Base-by-base conservation (phyloP, 2,329 filamentous ascomycete genomes). In the Fusarium zealandicum region DNA sequence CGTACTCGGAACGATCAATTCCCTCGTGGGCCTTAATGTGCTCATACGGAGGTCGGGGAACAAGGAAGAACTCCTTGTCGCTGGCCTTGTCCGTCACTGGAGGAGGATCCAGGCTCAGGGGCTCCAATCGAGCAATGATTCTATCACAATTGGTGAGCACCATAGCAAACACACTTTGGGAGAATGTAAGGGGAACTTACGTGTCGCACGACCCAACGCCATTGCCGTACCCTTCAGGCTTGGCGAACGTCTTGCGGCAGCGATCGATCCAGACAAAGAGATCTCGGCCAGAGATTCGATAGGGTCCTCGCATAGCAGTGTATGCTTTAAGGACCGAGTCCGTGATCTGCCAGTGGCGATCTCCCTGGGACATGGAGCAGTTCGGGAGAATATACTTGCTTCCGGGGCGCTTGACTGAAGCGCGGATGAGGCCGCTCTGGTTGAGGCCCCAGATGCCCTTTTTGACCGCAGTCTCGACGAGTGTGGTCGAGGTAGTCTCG, bases 271-370 rank as follows among this genome's bases (percentile, higher is more conserved):
- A 69, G 8, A 49, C 54, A 32, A 70, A 67, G 13, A 74, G 48
- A 2, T 72, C 65, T 16, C 69, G 67, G 1, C 59, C 55, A 3
- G 57, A 54, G 6, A 61, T 57, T 11, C 56, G 54, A 11, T 61
- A 52, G 6, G 69, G 65, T 2, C 72, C 72, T 14, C 69, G 69
- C 70, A 76, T 71, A 12, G 69, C 66, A 8, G 60, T 61, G 49
- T 75, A 76, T 1, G 72, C 69, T 42, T 67, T 59, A 33, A 75
- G 54, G 36, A 58, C 63, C 2, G 67, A 65, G n/a, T 63, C 48
- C 5, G 67, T 63, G 28, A 71, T 37, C 36, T 53, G 42, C 42
- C 42, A 45, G n/a, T 27, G 14, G 14, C 17, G 17, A 2, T 10
- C 14, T 13, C n/a, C 12, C 16, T 18, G 14, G 5, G 32, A 28